Base-by-base conservation (phyloP, 805 yeast genomes). In the Cyberlindnera mississippiensis region DNA sequence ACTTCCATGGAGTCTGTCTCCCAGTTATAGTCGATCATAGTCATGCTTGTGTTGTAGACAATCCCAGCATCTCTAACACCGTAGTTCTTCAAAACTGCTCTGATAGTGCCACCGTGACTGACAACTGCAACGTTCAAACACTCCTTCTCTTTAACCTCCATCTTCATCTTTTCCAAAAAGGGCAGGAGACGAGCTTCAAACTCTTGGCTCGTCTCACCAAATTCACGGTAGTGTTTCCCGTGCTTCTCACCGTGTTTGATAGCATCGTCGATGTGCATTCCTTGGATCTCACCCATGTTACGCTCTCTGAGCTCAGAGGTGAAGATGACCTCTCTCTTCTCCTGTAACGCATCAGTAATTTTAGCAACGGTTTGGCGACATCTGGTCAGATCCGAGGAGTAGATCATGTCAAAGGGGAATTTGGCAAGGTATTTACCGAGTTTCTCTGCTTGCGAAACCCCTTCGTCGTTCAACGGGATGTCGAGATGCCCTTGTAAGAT, bases 81-180 rank as follows among this genome's bases (percentile, higher is more conserved):
- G 33, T 83, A 63, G 57, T 79, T 69, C 45, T 73, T 73, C 30
- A 76, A 57, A 28, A 81, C 70, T 22, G 78, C 73, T 35, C 86
- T 74, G 14, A 87, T 80, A 2, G 84, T 83, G 8, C 95, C 95
- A 16, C 96, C 96, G 59, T 87, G 96, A 12, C 88, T 77, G 42
- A 87, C 76, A 16, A 85, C 45, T 12, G 80, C 66, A 2, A 83
- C 71, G 51, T 84, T 85, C 37, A 61, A 62, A n/a, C 43, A 46
- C 24, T 39, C 15, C 4, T 39, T 20, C 1, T 43, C 56, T 18
- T 61, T 60, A 2, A 63, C 54, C 0, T 64, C 66, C 9, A 67
- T 62, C 39, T 16, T 64, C 61, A 14, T 82, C 64, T 42, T 89
- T 64, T 3, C 47, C 54, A 37, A 71, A 51, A 43, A 82, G 7